Conservation (phyloP, 192 early-diverging fungal species). For the Mortierella hygrophila region DNA sequence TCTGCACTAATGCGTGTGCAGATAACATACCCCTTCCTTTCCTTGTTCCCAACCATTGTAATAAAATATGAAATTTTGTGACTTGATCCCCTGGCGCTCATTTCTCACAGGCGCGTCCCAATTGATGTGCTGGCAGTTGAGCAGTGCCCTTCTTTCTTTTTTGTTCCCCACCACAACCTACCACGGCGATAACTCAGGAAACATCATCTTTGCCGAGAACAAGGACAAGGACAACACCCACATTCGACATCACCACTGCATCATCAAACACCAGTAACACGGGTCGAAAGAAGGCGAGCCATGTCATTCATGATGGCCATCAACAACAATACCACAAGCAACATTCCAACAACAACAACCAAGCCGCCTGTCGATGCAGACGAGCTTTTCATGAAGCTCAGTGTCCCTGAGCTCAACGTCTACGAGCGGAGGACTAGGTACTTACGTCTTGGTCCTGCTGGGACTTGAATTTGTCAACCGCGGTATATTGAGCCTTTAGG, state of each 20-base stretch:
- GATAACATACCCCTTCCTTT: too few species aligned
- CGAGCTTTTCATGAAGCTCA: conserved; percentile 56
- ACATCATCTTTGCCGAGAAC: background rate
- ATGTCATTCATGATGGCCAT: conserved; percentile 12
- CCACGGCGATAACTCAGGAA: background rate
- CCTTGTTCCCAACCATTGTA: too few species aligned
- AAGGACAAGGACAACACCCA: background rate
- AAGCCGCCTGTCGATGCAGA: conserved; percentile 48
- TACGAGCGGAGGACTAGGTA: conserved; percentile 65
- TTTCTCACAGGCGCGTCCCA: too few species aligned
- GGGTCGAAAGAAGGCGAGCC: background rate
- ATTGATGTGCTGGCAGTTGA: too few species aligned
- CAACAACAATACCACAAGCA: background rate
- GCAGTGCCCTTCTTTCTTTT: background rate
- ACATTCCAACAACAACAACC: too few species aligned
- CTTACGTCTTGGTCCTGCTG: background rate
- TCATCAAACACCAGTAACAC: background rate
- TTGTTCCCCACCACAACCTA: background rate
- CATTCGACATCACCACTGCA: background rate
- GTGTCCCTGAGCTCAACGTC: conserved; percentile 60
- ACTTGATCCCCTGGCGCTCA: too few species aligned
- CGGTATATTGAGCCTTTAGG: too few species aligned
- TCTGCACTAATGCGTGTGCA: too few species aligned
- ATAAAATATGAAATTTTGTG: too few species aligned
- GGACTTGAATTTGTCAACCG: background rate